Conservation (phyloP, 2,329 filamentous ascomycete species). For the Sclerotinia minor region DNA sequence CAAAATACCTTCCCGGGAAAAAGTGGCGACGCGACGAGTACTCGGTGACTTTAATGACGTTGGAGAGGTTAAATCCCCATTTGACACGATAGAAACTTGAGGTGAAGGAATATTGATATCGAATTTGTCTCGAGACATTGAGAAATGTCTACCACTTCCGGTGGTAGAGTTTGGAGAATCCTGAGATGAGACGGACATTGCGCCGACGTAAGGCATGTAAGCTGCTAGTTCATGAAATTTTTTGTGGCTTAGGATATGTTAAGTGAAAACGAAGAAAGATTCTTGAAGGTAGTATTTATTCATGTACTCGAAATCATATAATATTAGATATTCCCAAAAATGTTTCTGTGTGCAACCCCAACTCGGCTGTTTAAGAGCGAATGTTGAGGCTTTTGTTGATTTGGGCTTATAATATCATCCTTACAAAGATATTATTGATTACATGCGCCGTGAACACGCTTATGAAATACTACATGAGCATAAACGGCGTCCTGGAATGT, state of each 20-base stretch:
- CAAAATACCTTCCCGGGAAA: constrained; percentile 57
- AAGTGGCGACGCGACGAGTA: constrained; percentile 49
- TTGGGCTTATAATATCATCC: constrained; percentile 32
- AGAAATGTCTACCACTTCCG: constrained; percentile 36
- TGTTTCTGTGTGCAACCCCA: constrained; percentile 21
- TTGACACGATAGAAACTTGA: constrained; percentile 35
- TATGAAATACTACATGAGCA: constrained; percentile 8
- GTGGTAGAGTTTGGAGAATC: constrained; percentile 38
- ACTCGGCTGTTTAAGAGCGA: constrained; percentile 17
- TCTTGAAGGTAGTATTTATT: neutral
- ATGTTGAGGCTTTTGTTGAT: constrained; percentile 27
- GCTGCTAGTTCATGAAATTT: constrained; percentile 30
- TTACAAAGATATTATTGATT: constrained; percentile 30
- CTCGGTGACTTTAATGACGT: constrained; percentile 53
- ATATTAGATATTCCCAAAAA: constrained; percentile 9
- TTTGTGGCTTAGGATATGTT: neutral
- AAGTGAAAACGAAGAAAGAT: neutral
- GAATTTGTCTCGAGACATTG: constrained; percentile 40
- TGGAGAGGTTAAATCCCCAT: constrained; percentile 33
- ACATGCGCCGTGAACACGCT: constrained; percentile 31
- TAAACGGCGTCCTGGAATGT: constrained; percentile 11
- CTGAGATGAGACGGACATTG: constrained; percentile 40
- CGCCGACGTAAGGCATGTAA: constrained; percentile 27
- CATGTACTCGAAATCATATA: constrained; percentile 4
- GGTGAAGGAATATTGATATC: constrained; percentile 38